Base-by-base conservation (phyloP, 202 grass and related monocot species). In the Digitaria exilis region DNA sequence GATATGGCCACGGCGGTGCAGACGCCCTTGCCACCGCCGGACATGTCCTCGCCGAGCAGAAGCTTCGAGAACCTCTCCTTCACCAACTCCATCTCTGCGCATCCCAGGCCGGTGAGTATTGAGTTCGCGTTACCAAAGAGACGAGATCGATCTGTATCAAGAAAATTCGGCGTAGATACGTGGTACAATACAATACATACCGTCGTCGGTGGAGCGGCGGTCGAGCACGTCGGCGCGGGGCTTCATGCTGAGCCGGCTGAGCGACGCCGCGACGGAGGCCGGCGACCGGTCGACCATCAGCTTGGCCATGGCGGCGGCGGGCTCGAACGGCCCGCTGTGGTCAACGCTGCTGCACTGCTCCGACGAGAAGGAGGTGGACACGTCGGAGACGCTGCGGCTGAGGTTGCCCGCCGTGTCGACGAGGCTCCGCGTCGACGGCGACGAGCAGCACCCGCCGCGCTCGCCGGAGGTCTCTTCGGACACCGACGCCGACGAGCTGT, bases 41-140 rank as follows among this genome's bases (percentile, higher is more conserved):
- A 94, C 95, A 97, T 94, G 85, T 97, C 92, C 88, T 97, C 90
- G 43, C 95, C 90, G n/a, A 97, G 78, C 43, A 98, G 90, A 28
- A 98, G 95, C 82, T 98, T 98, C n/a, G 90, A 90, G 72, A 98
- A 98, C 69, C 93, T 85, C 90, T 97, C 95, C 77, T 93, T 97
- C 65, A 97, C 87, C 50, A 95, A 87, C 85, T 97, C 92, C 41
- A 98, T 31, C 87, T 98, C 90, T 92, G 85, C 32, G 26, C 57
- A 73, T 44, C 7, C 4, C 60, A 80, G 41, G 6, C 19, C 59
- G 46, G n/a, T n/a, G n/a, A n/a, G n/a, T n/a, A 6, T 39, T 6
- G 37, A 7, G 22, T 42, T 41, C 62, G 32, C 22, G 21, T 79
- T 19, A 69, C 21, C 48, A 43, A 67, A 9, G 8, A 49, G 28